Conservation (phyloP, 306 rosid genomes). For the Spatholobus suberectus region DNA sequence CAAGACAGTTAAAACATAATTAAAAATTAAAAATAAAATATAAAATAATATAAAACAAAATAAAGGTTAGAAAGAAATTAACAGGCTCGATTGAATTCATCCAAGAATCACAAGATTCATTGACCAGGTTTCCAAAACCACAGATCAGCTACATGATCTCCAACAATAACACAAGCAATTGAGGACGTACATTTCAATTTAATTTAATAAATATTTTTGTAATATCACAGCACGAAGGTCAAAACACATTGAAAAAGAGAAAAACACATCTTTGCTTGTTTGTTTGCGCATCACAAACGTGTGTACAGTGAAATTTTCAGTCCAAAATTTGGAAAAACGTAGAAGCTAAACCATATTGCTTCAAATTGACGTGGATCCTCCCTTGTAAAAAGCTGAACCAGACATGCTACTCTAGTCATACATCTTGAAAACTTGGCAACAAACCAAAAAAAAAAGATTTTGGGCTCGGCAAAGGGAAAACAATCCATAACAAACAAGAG, state of each 20-base stretch:
- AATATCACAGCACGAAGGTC: slow-evolving; percentile 1
- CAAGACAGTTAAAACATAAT: not conserved
- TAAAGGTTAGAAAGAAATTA: not conserved
- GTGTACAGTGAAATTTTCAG: no score
- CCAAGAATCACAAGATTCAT: slow-evolving; percentile 6
- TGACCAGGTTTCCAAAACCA: not conserved
- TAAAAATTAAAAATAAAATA: not conserved
- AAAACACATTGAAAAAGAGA: not conserved
- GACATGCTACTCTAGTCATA: no score
- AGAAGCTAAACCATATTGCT: no score
- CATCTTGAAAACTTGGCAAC: not conserved
- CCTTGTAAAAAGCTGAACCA: no score
- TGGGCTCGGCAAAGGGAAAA: not conserved
- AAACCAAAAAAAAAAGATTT: not conserved
- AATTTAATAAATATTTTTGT: not conserved
- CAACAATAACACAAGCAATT: slow-evolving; percentile 32
- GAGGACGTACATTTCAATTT: not conserved
- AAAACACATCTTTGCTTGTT: no score
- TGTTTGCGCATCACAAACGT: no score
- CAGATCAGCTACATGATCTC: slow-evolving; percentile 16
- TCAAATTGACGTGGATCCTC: no score
- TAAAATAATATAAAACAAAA: not conserved
- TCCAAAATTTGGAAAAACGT: no score
- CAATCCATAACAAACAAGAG: not conserved
- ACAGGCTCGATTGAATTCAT: not conserved